Evolutionary conservation across 306 rosid species (phyloP).

Genomic region (Cucumis melo): DNA sequence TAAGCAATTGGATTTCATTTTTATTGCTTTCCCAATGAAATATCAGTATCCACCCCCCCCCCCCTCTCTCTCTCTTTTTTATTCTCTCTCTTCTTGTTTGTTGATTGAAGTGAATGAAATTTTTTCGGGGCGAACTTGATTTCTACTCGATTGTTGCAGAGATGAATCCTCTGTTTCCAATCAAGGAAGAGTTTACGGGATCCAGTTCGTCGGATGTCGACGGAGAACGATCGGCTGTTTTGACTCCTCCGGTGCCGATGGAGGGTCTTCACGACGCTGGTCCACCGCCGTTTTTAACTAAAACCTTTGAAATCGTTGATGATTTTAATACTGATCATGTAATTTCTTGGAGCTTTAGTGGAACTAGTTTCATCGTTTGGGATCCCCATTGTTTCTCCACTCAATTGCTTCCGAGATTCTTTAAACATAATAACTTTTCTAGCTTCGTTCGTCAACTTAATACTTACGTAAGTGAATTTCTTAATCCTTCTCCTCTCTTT

Average conservation of each 20-base stretch:
- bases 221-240: slow-evolving; percentile 13
- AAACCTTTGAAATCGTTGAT: slow-evolving; percentile 76
- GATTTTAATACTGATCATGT: slow-evolving; percentile 40
- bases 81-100: background rate
- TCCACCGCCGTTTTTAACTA: slow-evolving; percentile 84
- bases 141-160: background rate
- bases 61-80: background rate
- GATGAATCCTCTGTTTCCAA: slow-evolving; percentile 41
- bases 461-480: slow-evolving; percentile 55
- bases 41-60: background rate
- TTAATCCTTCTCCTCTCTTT: background rate
- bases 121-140: background rate
- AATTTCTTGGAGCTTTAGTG: slow-evolving; percentile 70
- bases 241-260: slow-evolving; percentile 55
- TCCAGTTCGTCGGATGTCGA: slow-evolving; percentile 19
- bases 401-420: slow-evolving; percentile 47
- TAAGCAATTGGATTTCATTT: background rate
- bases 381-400: slow-evolving; percentile 58
- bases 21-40: background rate
- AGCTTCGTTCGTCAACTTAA: slow-evolving; percentile 90
- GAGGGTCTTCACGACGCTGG: slow-evolving; percentile 72
- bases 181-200: slow-evolving; percentile 46
- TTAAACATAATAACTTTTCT: slow-evolving; percentile 86
- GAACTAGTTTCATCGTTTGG: slow-evolving; percentile 70
- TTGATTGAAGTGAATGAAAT: background rate